These are phyloP conservation scores for Trichoderma atrobrunneum DNA, from an alignment of 2,329 filamentous ascomycete genomes.

Conservation along the genomic window DNA sequence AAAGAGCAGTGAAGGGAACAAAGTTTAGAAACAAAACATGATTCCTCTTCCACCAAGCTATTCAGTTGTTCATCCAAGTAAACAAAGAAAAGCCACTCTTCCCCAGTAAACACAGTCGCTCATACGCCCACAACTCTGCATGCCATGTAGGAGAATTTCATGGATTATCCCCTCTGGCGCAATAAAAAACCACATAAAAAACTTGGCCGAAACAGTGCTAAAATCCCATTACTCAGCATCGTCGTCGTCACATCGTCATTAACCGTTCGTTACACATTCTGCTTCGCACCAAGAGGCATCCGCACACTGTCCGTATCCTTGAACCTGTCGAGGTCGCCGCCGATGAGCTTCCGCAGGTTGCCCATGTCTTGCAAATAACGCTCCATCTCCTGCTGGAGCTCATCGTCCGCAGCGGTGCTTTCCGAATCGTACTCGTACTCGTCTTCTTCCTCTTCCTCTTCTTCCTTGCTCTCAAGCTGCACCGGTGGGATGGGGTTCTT, in stretches of 20 bases:
- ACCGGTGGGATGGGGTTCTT: conserved; percentile 82
- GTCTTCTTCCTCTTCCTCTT: conserved; percentile 42
- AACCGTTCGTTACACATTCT: conserved; percentile 36
- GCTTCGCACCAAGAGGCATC: conserved; percentile 44
- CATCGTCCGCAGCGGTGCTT: conserved; percentile 48
- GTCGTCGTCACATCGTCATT: not conserved
- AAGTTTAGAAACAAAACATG: not conserved
- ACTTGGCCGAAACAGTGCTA: not conserved
- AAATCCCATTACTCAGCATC: not conserved
- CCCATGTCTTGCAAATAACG: conserved; percentile 78
- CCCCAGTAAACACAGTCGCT: not conserved
- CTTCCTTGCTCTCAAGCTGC: conserved; percentile 29
- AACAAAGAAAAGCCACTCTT: not conserved
- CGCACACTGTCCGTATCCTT: conserved; percentile 59
- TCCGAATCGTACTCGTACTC: conserved; percentile 57
- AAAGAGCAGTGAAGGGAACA: not conserved
- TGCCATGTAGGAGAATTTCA: not conserved
- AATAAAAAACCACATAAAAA: not conserved
- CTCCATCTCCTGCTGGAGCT: conserved; percentile 83
- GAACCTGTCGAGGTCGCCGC: conserved; percentile 72
- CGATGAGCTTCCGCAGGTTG: conserved; percentile 62
- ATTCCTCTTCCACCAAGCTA: not conserved
- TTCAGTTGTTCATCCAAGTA: not conserved
- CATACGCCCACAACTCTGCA: not conserved
- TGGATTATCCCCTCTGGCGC: not conserved